Evolutionary conservation across 805 yeast genomes (phyloP).

Genomic region (Metschnikowia noctiluminum): DNA sequence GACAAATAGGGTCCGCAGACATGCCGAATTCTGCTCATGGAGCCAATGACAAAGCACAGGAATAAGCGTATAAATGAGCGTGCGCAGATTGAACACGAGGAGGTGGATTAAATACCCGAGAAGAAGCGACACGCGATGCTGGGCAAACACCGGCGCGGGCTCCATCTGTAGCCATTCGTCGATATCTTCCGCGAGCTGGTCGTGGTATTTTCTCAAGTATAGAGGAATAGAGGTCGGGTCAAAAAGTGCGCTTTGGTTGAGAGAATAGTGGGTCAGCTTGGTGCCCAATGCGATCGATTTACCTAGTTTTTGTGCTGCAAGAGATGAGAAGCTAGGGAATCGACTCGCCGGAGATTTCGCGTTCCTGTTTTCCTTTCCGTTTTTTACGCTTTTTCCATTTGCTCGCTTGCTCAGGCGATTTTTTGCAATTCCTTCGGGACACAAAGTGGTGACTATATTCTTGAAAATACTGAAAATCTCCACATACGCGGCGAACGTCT

Average conservation of each 20-base stretch:
- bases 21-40: conserved; percentile 20
- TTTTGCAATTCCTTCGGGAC: conserved; percentile 1
- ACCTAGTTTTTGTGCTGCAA: conserved; percentile 30
- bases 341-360: neutral
- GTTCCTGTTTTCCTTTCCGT: neutral
- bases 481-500: conserved; percentile 25
- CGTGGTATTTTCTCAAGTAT: conserved; percentile 20
- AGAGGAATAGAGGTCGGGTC: conserved; percentile 25
- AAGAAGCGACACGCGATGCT: conserved; percentile 24
- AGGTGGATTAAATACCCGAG: conserved; percentile 35
- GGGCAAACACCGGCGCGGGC: conserved; percentile 22
- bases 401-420: neutral
- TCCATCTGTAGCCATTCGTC: conserved; percentile 37
- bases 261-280: conserved; percentile 31
- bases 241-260: conserved; percentile 27
- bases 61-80: conserved; percentile 27
- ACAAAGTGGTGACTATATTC: conserved; percentile 21
- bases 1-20: conserved; percentile 12
- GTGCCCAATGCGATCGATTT: conserved; percentile 33
- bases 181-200: conserved; percentile 30
- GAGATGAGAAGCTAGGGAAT: conserved; percentile 18
- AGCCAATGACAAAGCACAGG: conserved; percentile 40
- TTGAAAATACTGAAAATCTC: conserved; percentile 33
- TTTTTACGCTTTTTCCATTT: neutral
- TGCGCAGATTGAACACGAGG: conserved; percentile 33